Base-by-base conservation (phyloP, 2,329 filamentous ascomycete genomes). In the Paecilomyces niveus region DNA sequence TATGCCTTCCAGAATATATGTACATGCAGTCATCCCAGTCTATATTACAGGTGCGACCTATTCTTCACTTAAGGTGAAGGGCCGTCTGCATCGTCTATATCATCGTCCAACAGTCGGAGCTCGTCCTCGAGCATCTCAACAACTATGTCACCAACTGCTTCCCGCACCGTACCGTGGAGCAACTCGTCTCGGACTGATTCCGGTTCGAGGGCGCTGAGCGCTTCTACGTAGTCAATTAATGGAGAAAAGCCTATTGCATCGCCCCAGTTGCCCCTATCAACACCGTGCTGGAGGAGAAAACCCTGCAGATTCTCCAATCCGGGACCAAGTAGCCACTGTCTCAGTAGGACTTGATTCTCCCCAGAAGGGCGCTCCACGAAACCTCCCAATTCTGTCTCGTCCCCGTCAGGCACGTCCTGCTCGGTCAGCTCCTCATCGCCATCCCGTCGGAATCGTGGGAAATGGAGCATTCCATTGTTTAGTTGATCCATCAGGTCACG, bases 211-310 rank as follows among this genome's bases (percentile, higher is more conserved):
- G 62, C 62, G 53, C 63, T 60, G 10, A 76, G 62, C 13, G 63
- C 68, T 54, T 71, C 68, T 10, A 76, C 63, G 60, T 75, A 77
- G 32, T 73, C 68, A 2, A 65, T 68, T 32, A 77, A 52, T 1
- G 73, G 70, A 18, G 66, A 67, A 54, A 67, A 68, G 54, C 76
- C 72, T 13, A 70, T 59, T 5, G 72, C 69, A 0, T 71, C 70
- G 7, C 68, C 69, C 75, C 75, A 77, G 52, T 77, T 77, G 2
- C 74, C 75, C 5, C 72, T 70, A 56, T 77, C 75, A 31, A 77
- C 68, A 4, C 75, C 75, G 53, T 76, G 68, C 51, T 74, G 68
- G 22, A 64, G 63, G 15, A 77, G 60, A 55, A 75, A 77, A 11
- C 65, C 68, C 21, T 68, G 66, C n/a, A 77, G 61, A 7, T 65